Conservation (phyloP, 1,284 basidiomycete genomes). For the Vanrija sp. region DNA sequence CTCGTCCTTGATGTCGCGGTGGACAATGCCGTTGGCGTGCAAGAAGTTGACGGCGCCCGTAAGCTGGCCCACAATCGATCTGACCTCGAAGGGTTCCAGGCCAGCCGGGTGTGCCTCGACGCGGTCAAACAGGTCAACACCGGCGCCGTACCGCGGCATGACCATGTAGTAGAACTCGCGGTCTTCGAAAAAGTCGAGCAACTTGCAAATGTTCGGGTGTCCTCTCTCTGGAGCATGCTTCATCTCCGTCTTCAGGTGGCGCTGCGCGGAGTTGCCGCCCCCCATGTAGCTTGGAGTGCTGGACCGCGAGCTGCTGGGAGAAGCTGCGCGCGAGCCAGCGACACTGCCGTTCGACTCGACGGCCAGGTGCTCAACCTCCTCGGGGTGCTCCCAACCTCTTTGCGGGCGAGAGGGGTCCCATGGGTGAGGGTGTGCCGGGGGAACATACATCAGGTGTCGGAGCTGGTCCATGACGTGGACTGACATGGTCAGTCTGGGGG, state of each 20-base stretch:
- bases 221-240: conserved; percentile 38
- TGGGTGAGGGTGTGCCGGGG: conserved; percentile 63
- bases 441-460: conserved; percentile 69
- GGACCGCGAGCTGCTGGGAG: conserved; percentile 1
- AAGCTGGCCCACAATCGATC: conserved; percentile 88
- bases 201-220: conserved; percentile 64
- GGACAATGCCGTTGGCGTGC: conserved; percentile 88
- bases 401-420: conserved; percentile 63
- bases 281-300: conserved; percentile 9
- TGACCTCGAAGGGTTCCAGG: conserved; percentile 67
- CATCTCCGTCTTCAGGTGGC: conserved; percentile 37
- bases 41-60: conserved; percentile 88
- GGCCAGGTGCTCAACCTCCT: not conserved
- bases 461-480: conserved; percentile 86
- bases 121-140: conserved; percentile 85
- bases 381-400: conserved; percentile 1
- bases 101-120: conserved; percentile 88
- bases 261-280: conserved; percentile 27
- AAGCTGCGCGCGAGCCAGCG: not conserved
- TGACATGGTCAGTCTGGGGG: conserved; percentile 5
- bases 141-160: conserved; percentile 54
- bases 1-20: conserved; percentile 98
- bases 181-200: conserved; percentile 97
- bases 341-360: not conserved
- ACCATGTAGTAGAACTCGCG: conserved; percentile 86